Evolutionary conservation across 768 basidiomycete genomes (phyloP).

Genomic region (Macrolepiota albuminosa): DNA sequence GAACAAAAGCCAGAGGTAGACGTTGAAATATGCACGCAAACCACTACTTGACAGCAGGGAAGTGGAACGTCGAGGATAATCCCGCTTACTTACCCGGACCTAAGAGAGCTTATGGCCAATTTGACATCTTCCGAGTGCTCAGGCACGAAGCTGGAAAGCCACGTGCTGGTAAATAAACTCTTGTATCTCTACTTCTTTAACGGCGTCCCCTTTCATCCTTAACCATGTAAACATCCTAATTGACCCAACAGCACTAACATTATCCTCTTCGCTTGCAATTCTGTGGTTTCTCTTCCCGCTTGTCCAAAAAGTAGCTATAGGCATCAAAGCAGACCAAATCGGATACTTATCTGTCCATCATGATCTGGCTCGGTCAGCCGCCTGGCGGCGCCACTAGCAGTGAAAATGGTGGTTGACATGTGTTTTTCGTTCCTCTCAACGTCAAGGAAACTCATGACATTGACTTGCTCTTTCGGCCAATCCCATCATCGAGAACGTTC

Average conservation of each 20-base stretch:
- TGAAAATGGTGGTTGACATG: background rate
- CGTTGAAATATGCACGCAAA: background rate
- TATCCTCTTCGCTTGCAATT: background rate
- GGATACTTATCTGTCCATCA: background rate
- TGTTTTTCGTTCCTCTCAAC: background rate
- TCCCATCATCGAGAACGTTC: background rate
- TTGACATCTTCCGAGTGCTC: background rate
- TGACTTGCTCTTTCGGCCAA: background rate
- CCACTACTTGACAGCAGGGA: background rate
- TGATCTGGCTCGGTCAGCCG: background rate
- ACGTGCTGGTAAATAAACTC: slow-evolving; percentile 4
- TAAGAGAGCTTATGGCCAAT: background rate
- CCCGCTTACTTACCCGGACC: slow-evolving; percentile 12
- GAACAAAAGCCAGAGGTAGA: background rate
- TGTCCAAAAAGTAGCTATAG: background rate
- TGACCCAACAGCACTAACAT: too few relatives aligned
- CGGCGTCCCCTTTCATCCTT: background rate
- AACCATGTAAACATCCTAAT: background rate
- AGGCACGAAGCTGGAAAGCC: slow-evolving; percentile 12
- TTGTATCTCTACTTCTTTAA: background rate
- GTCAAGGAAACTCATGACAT: background rate
- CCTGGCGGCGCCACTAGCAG: background rate
- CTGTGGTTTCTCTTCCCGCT: background rate
- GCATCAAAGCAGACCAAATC: background rate
- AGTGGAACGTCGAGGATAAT: slow-evolving; percentile 9